A percentile compares a stretch with the other conserved stretches of the same genome.
phyloP scores from a whole-genome alignment of 2,329 filamentous ascomycete genomes.

The Fusarium pseudograminearum region DNA sequence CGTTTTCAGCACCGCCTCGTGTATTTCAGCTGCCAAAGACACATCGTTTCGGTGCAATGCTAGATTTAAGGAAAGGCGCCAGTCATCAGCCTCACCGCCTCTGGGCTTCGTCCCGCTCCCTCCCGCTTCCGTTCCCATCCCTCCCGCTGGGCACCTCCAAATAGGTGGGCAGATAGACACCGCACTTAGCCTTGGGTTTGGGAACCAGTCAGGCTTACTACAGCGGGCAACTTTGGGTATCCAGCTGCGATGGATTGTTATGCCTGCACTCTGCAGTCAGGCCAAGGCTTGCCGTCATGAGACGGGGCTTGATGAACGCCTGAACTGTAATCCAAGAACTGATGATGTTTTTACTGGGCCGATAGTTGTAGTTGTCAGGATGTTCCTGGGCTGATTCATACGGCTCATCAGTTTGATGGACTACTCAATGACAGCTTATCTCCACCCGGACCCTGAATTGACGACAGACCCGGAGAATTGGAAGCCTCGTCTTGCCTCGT shows the following conservation, averaged over 20 bases:
- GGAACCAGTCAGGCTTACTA: conserved; percentile 22
- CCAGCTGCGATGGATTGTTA: conserved; percentile 7
- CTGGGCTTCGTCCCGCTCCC: conserved; percentile 47
- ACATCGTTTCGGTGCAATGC: conserved; percentile 15
- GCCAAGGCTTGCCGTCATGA: conserved; percentile 18
- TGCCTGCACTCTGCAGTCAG: conserved; percentile 4
- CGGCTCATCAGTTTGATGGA: conserved; percentile 8
- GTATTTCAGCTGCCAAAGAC: conserved; percentile 28
- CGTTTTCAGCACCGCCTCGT: conserved; percentile 35
- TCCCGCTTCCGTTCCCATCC: conserved; percentile 44
- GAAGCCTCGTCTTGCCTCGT: conserved; percentile 18
- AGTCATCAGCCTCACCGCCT: conserved; percentile 48
- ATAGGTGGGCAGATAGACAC: not conserved
- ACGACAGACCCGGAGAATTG: conserved; percentile 17
- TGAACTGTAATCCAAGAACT: conserved; percentile 24
- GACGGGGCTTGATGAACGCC: conserved; percentile 29
- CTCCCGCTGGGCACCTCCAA: conserved; percentile 44
- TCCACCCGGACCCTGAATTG: conserved; percentile 37
- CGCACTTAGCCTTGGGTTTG: not conserved
- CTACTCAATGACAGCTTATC: conserved; percentile 12
- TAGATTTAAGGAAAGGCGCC: conserved; percentile 24
- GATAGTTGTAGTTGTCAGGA: conserved; percentile 24
- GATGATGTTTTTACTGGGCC: conserved; percentile 26
- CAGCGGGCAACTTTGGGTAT: conserved; percentile 12
- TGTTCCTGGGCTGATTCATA: conserved; percentile 33